phyloP scores from a whole-genome alignment of 2,329 filamentous ascomycete species.

The Metarhizium rileyi region DNA sequence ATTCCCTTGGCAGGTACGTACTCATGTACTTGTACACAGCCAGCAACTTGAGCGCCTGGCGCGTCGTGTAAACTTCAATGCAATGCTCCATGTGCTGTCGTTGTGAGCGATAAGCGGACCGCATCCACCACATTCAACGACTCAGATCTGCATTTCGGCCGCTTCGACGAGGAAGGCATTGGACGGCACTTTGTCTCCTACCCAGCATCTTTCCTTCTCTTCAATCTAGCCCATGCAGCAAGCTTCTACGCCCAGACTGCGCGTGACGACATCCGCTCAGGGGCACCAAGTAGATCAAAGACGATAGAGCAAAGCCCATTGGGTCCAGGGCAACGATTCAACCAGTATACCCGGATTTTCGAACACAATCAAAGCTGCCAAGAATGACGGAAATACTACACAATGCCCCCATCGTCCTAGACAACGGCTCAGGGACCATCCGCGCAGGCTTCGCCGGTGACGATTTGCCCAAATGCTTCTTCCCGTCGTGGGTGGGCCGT shows the following conservation, averaged over 20 bases:
- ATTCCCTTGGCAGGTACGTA: neutral
- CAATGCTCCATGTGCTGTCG: neutral
- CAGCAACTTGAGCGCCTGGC: neutral
- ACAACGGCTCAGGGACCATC: conserved; percentile 98
- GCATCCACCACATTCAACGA: neutral
- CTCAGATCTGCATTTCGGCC: neutral
- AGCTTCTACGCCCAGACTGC: neutral
- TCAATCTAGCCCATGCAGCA: neutral
- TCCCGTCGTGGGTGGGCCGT: conserved; percentile 92
- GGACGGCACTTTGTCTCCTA: neutral
- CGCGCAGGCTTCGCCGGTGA: conserved; percentile 94
- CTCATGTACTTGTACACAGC: too few species aligned
- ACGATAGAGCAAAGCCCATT: neutral
- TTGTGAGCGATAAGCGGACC: neutral
- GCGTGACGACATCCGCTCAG: neutral
- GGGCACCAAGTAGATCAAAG: neutral
- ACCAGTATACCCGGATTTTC: neutral
- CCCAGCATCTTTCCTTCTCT: neutral
- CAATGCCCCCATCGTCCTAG: conserved; percentile 96
- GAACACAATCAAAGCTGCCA: neutral
- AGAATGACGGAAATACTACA: conserved; percentile 60
- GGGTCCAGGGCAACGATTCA: neutral
- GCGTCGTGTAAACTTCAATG: neutral
- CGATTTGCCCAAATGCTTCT: conserved; percentile 91
- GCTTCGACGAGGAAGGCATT: neutral